phyloP scores from a whole-genome alignment of 2,329 filamentous ascomycete species.

The Penicillium sclerotigenum region DNA sequence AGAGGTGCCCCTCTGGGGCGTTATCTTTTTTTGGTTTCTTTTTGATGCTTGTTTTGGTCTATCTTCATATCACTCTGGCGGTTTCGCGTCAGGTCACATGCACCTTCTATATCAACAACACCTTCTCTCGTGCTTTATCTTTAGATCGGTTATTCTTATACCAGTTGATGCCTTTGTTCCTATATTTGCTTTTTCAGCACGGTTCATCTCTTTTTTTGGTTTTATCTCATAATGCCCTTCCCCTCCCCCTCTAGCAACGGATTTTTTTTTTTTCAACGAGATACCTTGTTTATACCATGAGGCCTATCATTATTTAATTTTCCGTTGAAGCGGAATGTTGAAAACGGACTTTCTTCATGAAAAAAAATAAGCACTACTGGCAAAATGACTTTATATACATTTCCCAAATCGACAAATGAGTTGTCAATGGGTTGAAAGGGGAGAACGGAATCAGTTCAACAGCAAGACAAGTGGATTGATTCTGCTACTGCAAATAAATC shows the following conservation, averaged over 20 bases:
- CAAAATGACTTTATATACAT: slow-evolving; percentile 40
- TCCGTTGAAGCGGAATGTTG: slow-evolving; percentile 15
- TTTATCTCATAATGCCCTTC: not conserved
- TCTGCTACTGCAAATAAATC: slow-evolving; percentile 18
- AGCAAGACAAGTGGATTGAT: slow-evolving; percentile 16
- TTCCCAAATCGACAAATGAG: slow-evolving; percentile 15
- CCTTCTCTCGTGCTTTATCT: not conserved
- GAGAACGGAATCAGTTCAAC: slow-evolving; percentile 8
- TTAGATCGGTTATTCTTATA: not conserved
- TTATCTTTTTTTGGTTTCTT: not conserved
- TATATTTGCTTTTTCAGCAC: not conserved
- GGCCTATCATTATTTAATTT: slow-evolving; percentile 1
- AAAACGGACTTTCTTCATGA: slow-evolving; percentile 13
- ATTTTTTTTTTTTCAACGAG: slow-evolving; percentile 13
- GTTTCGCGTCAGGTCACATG: not conserved
- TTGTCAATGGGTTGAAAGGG: slow-evolving; percentile 1
- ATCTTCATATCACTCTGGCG: not conserved
- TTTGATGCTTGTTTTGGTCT: not conserved
- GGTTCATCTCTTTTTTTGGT: too few species aligned
- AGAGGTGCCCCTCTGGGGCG: not conserved
- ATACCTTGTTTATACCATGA: slow-evolving; percentile 28
- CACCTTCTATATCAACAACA: not conserved
- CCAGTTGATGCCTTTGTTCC: accelerated
- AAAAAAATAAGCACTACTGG: slow-evolving; percentile 21
- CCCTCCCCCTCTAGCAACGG: slow-evolving; percentile 1